These are phyloP conservation scores for Glomus cerebriforme DNA, from an alignment of 192 early-diverging fungal species.

Conservation along the genomic window DNA sequence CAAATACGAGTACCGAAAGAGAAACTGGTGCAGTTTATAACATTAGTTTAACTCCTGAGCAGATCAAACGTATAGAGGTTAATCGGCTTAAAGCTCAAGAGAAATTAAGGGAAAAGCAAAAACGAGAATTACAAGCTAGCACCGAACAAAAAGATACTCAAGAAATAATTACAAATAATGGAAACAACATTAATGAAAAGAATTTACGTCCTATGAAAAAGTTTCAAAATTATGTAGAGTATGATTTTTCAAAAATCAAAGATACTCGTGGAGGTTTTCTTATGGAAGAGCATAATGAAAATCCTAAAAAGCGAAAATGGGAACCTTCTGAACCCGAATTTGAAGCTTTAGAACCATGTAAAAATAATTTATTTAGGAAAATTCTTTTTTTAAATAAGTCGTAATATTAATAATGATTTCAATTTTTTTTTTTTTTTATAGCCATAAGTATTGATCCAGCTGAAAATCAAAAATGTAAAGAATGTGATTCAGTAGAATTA, in stretches of 20 bases:
- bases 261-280: conserved; percentile 91
- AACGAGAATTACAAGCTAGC: not conserved
- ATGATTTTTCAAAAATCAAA: conserved; percentile 82
- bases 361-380: conserved; percentile 18
- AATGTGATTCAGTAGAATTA: conserved; percentile 84
- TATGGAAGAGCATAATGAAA: conserved; percentile 51
- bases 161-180: not conserved
- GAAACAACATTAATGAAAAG: not conserved
- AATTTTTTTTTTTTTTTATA: conserved; percentile 33
- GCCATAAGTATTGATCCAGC: conserved; percentile 51
- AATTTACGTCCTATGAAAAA: conserved; percentile 36
- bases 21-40: not conserved
- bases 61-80: conserved; percentile 19
- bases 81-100: conserved; percentile 19
- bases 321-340: conserved; percentile 41
- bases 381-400: not conserved
- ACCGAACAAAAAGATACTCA: not conserved
- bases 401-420: not conserved
- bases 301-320: conserved; percentile 37
- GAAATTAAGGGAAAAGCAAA: conserved; percentile 1
- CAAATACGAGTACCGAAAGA: not conserved
- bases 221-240: conserved; percentile 64
- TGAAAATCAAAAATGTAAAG: conserved; percentile 71
- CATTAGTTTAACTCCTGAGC: not conserved
- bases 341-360: conserved; percentile 48